These are phyloP conservation scores for Pseudozyma tsukubaensis DNA, from an alignment of 1,284 basidiomycete species.

Conservation along the genomic window DNA sequence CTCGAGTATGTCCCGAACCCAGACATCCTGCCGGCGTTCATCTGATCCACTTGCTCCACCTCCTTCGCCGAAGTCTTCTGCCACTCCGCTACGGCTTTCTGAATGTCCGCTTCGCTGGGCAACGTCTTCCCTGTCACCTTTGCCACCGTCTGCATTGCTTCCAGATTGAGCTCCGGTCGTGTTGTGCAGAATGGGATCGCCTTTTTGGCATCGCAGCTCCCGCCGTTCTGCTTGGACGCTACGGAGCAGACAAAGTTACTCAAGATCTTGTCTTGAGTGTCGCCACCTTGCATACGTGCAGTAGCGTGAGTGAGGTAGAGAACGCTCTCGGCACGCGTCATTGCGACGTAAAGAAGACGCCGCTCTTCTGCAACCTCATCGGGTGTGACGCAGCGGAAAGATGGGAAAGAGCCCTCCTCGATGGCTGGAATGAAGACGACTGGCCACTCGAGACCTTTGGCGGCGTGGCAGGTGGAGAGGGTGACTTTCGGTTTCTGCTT, in stretches of 20 bases:
- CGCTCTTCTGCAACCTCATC: constrained; percentile 85
- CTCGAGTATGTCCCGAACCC: constrained; percentile 37
- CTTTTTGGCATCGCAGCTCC: constrained; percentile 19
- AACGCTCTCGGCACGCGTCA: constrained; percentile 84
- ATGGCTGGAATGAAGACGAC: constrained; percentile 78
- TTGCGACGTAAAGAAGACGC: constrained; percentile 87
- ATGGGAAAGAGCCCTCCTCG: constrained; percentile 82
- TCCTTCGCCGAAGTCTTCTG: constrained; percentile 26
- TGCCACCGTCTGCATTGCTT: constrained; percentile 18
- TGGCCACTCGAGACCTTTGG: constrained; percentile 93
- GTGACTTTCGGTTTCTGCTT: constrained; percentile 78
- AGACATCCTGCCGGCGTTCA: constrained; percentile 35
- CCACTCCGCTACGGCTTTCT: constrained; percentile 21
- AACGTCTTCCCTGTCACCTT: constrained; percentile 25
- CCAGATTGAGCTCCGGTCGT: constrained; percentile 27
- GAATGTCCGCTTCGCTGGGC: constrained; percentile 15
- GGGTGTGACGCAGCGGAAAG: constrained; percentile 74
- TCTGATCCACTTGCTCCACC: constrained; percentile 32
- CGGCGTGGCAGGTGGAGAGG: constrained; percentile 86
- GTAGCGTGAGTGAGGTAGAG: constrained; percentile 74
- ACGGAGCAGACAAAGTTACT: constrained; percentile 46
- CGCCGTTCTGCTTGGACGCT: constrained; percentile 26
- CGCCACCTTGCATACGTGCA: constrained; percentile 47
- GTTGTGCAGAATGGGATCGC: constrained; percentile 31
- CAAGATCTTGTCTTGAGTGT: constrained; percentile 40